phyloP scores from a whole-genome alignment of 2,329 filamentous ascomycete species.

The Metarhizium brunneum region DNA sequence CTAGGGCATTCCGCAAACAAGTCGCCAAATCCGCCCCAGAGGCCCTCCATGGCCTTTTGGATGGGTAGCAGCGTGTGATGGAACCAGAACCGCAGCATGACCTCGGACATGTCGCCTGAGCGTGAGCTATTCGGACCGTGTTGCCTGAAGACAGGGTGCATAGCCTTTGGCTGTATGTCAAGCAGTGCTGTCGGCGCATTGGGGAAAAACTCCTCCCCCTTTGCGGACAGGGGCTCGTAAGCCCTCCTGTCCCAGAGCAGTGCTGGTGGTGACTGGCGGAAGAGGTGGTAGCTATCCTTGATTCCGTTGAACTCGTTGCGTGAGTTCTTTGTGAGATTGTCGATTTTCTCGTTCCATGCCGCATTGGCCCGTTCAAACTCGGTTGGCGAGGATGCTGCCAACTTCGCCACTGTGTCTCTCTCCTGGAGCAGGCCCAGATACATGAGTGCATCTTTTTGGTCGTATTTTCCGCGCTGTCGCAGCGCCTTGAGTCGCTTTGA shows the following conservation, averaged over 20 bases:
- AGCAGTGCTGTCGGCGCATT: slow-evolving; percentile 47
- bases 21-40: slow-evolving; percentile 53
- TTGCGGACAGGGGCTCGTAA: slow-evolving; percentile 58
- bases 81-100: slow-evolving; percentile 35
- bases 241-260: slow-evolving; percentile 61
- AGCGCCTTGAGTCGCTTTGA: slow-evolving; percentile 18
- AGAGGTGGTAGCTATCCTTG: slow-evolving; percentile 46
- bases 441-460: slow-evolving; percentile 10
- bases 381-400: slow-evolving; percentile 10
- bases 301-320: slow-evolving; percentile 27
- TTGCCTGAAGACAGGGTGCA: slow-evolving; percentile 38
- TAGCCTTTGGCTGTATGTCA: slow-evolving; percentile 54
- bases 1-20: slow-evolving; percentile 39
- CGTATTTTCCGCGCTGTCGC: slow-evolving; percentile 17
- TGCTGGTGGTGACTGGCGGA: slow-evolving; percentile 37
- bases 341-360: slow-evolving; percentile 26
- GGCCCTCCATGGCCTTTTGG: slow-evolving; percentile 32
- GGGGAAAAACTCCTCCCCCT: slow-evolving; percentile 58
- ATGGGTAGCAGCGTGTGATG: slow-evolving; percentile 34
- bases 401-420: slow-evolving; percentile 16
- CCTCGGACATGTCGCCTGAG: slow-evolving; percentile 41
- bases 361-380: slow-evolving; percentile 20
- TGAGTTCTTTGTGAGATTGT: slow-evolving; percentile 21
- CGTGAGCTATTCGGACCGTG: slow-evolving; percentile 29
- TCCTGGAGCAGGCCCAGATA: slow-evolving; percentile 25